phyloP scores from a whole-genome alignment of 768 basidiomycete genomes.

The Cystofilobasidium capitatum region DNA sequence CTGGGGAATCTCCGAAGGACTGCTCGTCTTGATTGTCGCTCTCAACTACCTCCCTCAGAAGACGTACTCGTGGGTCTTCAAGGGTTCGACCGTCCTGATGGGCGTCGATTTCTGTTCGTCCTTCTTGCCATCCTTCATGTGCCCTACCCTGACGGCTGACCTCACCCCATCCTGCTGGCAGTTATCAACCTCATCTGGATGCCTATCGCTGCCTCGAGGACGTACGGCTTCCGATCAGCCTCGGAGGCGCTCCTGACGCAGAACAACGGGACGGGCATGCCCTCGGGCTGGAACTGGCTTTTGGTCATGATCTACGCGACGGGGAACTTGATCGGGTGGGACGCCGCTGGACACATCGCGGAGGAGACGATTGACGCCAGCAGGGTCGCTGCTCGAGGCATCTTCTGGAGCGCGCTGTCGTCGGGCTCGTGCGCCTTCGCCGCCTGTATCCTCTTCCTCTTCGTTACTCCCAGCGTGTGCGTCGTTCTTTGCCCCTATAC shows the following conservation, averaged over 20 bases:
- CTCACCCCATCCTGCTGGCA: no score
- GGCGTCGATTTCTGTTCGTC: slow-evolving; percentile 80
- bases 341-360: slow-evolving; percentile 76
- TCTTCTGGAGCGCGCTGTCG: slow-evolving; percentile 64
- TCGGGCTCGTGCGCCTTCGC: slow-evolving; percentile 71
- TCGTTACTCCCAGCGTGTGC: slow-evolving; percentile 59
- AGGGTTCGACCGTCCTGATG: slow-evolving; percentile 60
- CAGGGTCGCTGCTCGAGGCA: slow-evolving; percentile 69
- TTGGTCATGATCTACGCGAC: slow-evolving; percentile 74
- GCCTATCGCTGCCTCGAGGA: slow-evolving; percentile 76
- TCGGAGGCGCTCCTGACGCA: slow-evolving; percentile 73
- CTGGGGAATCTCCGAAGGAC: slow-evolving; percentile 66
- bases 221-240: slow-evolving; percentile 78
- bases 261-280: slow-evolving; percentile 47
- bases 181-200: slow-evolving; percentile 60
- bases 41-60: background rate
- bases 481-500: slow-evolving; percentile 29
- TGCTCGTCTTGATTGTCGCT: background rate
- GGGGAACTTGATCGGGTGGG: slow-evolving; percentile 81
- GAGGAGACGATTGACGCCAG: slow-evolving; percentile 61
- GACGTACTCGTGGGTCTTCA: slow-evolving; percentile 64
- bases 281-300: slow-evolving; percentile 83
- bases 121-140: background rate
- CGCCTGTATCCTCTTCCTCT: slow-evolving; percentile 69
- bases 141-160: background rate